phyloP scores from a whole-genome alignment of 345 rosid species.

The Murraya koenigii region DNA sequence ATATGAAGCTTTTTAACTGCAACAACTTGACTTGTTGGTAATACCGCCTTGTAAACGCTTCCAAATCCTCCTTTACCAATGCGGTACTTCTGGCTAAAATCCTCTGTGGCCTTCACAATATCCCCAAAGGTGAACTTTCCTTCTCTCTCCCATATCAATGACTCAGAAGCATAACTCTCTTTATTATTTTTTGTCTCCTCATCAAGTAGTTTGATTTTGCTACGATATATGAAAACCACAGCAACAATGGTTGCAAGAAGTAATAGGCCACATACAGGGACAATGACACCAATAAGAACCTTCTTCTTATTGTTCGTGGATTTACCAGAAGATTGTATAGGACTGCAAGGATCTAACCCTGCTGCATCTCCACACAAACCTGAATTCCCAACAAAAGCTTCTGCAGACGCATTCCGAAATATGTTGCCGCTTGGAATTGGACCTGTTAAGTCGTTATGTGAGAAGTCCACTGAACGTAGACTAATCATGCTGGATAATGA shows the following conservation, averaged over 20 bases:
- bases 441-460: constrained; percentile 53
- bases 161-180: constrained; percentile 15
- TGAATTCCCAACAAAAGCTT: constrained; percentile 43
- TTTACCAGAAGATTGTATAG: background rate
- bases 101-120: constrained; percentile 50
- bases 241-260: constrained; percentile 17
- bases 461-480: constrained; percentile 48
- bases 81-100: constrained; percentile 49
- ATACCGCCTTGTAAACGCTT: constrained; percentile 51
- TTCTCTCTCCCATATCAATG: constrained; percentile 58
- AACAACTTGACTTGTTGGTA: constrained; percentile 43
- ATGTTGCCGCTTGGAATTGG: constrained; percentile 37
- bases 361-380: constrained; percentile 55
- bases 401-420: constrained; percentile 40
- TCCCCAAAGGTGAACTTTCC: constrained; percentile 56
- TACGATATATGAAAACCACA: constrained; percentile 8
- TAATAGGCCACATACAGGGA: constrained; percentile 33
- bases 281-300: constrained; percentile 36
- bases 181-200: constrained; percentile 27
- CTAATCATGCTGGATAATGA: constrained; percentile 47
- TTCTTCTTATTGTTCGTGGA: constrained; percentile 23
- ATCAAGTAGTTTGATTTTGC: constrained; percentile 18
- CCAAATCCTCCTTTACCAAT: constrained; percentile 72
- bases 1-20: constrained; percentile 56
- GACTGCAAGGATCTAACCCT: constrained; percentile 41